phyloP scores from a whole-genome alignment of 208 protist genomes.

The Leishmania amazonensis region DNA sequence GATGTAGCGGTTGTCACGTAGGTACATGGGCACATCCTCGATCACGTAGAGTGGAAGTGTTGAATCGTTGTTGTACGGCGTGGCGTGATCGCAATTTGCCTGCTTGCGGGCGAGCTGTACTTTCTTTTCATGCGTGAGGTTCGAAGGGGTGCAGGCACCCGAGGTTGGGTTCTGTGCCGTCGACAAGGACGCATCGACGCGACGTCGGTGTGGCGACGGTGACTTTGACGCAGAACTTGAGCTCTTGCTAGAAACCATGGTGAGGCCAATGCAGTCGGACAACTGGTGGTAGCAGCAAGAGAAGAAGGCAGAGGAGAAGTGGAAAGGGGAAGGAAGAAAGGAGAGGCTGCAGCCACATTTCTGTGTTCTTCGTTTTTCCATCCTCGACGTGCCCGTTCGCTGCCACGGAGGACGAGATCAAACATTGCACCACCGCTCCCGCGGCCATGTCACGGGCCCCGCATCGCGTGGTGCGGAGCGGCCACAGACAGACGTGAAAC shows the following conservation, averaged over 20 bases:
- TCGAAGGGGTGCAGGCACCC: background rate
- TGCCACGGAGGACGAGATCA: background rate
- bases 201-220: background rate
- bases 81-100: constrained; percentile 5
- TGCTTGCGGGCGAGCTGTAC: constrained; percentile 1
- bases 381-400: background rate
- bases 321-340: background rate
- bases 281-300: background rate
- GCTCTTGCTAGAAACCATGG: background rate
- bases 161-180: background rate
- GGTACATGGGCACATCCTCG: constrained; percentile 46
- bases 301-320: background rate
- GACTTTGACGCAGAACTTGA: background rate
- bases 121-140: background rate
- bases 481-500: background rate
- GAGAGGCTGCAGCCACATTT: too few relatives aligned
- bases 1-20: constrained; percentile 59
- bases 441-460: background rate
- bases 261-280: background rate
- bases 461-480: background rate
- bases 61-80: constrained; percentile 31
- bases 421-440: background rate
- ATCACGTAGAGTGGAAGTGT: constrained; percentile 50
- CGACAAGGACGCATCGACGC: background rate
- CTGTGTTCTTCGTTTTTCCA: background rate